phyloP scores from a whole-genome alignment of 2,329 filamentous ascomycete species.

The Penicillium sp. region DNA sequence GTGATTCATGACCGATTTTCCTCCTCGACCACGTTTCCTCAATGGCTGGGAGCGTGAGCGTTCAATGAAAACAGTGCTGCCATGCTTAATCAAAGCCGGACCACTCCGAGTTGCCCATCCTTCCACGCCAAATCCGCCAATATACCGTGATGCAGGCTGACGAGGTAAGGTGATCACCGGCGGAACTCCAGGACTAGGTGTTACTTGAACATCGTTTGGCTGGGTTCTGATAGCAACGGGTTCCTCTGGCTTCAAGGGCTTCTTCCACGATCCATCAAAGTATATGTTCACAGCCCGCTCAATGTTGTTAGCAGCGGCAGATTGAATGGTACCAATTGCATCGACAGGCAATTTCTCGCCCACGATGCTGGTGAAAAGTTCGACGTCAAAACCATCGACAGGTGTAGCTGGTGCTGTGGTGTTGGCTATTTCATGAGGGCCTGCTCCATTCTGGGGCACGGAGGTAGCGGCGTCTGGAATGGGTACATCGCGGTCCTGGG shows the following conservation, averaged over 20 bases:
- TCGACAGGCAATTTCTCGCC: constrained; percentile 49
- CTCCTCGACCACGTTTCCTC: constrained; percentile 46
- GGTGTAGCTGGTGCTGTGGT: background rate
- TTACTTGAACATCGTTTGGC: constrained; percentile 9
- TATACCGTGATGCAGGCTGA: constrained; percentile 65
- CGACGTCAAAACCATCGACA: constrained; percentile 51
- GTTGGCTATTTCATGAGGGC: background rate
- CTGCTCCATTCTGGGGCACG: background rate
- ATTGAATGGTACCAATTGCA: constrained; percentile 48
- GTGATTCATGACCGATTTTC: constrained; percentile 50
- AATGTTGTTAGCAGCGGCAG: constrained; percentile 51
- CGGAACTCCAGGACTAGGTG: too few relatives aligned
- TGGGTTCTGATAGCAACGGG: constrained; percentile 11
- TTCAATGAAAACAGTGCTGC: constrained; percentile 81
- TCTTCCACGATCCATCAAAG: constrained; percentile 61
- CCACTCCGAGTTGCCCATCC: constrained; percentile 92
- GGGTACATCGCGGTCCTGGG: background rate
- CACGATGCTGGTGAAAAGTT: constrained; percentile 56
- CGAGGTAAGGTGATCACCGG: too few relatives aligned
- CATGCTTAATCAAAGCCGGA: constrained; percentile 67
- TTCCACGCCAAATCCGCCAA: constrained; percentile 86
- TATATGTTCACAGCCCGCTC: constrained; percentile 62
- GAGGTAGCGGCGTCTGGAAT: background rate
- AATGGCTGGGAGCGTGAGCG: constrained; percentile 70
- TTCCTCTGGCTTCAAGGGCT: constrained; percentile 13